A percentile compares a stretch with the other conserved stretches of the same genome.
Evolutionary conservation across 83 land plant genomes (phyloP).

Genomic region (Larix sibirica): DNA sequence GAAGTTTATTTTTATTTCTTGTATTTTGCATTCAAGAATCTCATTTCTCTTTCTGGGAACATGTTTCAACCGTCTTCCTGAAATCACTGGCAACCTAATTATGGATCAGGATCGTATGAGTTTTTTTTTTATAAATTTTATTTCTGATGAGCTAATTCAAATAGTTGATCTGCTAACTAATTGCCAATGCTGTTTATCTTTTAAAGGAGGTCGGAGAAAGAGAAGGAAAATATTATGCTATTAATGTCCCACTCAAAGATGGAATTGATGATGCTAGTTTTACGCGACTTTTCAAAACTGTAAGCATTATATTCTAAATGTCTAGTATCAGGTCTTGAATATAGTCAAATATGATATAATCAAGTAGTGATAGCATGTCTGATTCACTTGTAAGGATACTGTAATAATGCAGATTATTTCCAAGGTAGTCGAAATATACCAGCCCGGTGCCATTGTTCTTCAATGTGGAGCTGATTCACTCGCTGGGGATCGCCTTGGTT

Average conservation of each 20-base stretch:
- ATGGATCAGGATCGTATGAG: too few species aligned
- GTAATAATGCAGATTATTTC: slow-evolving; percentile 65
- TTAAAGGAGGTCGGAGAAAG: slow-evolving; percentile 87
- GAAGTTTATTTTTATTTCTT: too few species aligned
- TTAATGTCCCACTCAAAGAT: slow-evolving; percentile 91
- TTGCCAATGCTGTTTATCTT: too few species aligned
- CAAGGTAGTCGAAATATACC: slow-evolving; percentile 91
- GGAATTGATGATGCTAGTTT: slow-evolving; percentile 96
- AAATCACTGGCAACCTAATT: too few species aligned
- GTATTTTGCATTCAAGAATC: too few species aligned
- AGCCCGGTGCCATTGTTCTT: slow-evolving; percentile 94
- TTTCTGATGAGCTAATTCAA: too few species aligned
- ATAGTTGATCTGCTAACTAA: too few species aligned
- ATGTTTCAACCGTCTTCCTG: too few species aligned
- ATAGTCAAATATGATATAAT: not conserved
- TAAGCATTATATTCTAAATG: slow-evolving; percentile 32
- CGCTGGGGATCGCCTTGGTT: slow-evolving; percentile 99
- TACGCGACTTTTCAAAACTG: slow-evolving; percentile 80
- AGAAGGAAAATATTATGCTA: slow-evolving; percentile 93
- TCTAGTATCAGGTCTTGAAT: not conserved
- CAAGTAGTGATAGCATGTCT: not conserved
- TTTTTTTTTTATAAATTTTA: too few species aligned
- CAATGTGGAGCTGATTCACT: slow-evolving; percentile 99
- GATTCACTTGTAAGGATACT: not conserved
- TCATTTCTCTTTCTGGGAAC: too few species aligned